Conservation (phyloP, 768 basidiomycete genomes). For the Lactarius evosmus region DNA sequence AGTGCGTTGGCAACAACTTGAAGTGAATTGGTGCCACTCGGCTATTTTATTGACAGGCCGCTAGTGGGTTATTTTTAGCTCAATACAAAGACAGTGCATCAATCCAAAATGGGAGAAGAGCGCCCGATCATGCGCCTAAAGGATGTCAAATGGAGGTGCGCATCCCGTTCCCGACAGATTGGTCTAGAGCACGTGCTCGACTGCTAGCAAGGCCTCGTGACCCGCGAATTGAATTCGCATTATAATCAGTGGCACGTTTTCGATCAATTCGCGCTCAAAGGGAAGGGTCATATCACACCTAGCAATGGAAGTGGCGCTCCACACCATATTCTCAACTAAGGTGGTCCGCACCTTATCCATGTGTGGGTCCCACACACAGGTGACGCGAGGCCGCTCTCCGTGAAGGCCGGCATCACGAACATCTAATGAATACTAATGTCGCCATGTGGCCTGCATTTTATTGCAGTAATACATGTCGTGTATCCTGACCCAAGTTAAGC, state of each 20-base stretch:
- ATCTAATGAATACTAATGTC: not conserved
- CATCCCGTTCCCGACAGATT: not conserved
- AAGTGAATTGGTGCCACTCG: too few relatives aligned
- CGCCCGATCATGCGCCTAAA: too few relatives aligned
- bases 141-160: too few relatives aligned
- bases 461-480: too few relatives aligned
- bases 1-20: too few relatives aligned
- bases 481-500: too few relatives aligned
- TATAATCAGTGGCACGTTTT: not conserved
- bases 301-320: not conserved
- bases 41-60: too few relatives aligned
- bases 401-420: not conserved
- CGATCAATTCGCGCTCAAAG: not conserved
- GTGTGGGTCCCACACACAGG: not conserved
- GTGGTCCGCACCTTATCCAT: not conserved
- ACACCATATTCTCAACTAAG: not conserved
- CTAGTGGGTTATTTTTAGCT: too few relatives aligned
- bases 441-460: not conserved
- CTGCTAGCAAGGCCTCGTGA: too few relatives aligned
- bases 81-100: too few relatives aligned
- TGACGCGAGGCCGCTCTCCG: not conserved
- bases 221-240: too few relatives aligned
- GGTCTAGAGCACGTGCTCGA: not conserved
- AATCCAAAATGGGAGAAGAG: too few relatives aligned
- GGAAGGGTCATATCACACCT: not conserved